A percentile compares a stretch with the other conserved stretches of the same genome.
These are phyloP conservation scores for Atalantia buxifolia DNA, from an alignment of 345 rosid genomes.

Conservation along the genomic window DNA sequence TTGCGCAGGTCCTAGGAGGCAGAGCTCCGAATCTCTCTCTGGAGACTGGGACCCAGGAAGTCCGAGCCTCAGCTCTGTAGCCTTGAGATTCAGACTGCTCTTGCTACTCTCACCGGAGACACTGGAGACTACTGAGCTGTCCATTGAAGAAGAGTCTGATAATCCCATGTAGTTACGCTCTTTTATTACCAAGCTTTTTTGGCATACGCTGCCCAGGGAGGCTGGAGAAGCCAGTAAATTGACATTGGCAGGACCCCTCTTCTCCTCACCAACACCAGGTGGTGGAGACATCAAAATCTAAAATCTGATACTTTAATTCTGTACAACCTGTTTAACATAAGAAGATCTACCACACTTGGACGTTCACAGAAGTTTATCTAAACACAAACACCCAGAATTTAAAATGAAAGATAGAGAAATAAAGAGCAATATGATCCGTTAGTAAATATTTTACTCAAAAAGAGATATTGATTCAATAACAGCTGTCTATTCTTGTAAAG, in stretches of 20 bases:
- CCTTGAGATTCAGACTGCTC: conserved; percentile 49
- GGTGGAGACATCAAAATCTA: conserved; percentile 50
- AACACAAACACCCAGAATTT: background rate
- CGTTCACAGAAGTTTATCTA: too few species aligned
- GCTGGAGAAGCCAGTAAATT: conserved; percentile 40
- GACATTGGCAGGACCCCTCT: conserved; percentile 41
- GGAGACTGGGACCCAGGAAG: conserved; percentile 76
- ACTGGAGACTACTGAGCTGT: conserved; percentile 32
- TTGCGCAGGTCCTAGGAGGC: conserved; percentile 23
- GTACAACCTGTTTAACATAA: conserved; percentile 17
- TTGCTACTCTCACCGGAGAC: conserved; percentile 22
- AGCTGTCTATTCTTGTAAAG: conserved; percentile 13
- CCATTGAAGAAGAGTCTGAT: conserved; percentile 46
- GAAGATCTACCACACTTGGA: background rate
- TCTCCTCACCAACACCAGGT: conserved; percentile 44
- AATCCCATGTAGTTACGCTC: conserved; percentile 61
- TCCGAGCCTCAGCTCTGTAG: conserved; percentile 68
- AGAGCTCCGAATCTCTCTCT: conserved; percentile 37
- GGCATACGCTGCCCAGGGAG: conserved; percentile 39
- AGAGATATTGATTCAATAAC: conserved; percentile 1
- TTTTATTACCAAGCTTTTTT: conserved; percentile 31
- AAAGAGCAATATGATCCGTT: background rate
- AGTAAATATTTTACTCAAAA: background rate
- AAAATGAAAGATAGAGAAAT: background rate
- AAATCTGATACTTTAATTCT: conserved; percentile 5